Conservation (phyloP, 2,329 filamentous ascomycete genomes). For the Pseudodiploospora longispora region DNA sequence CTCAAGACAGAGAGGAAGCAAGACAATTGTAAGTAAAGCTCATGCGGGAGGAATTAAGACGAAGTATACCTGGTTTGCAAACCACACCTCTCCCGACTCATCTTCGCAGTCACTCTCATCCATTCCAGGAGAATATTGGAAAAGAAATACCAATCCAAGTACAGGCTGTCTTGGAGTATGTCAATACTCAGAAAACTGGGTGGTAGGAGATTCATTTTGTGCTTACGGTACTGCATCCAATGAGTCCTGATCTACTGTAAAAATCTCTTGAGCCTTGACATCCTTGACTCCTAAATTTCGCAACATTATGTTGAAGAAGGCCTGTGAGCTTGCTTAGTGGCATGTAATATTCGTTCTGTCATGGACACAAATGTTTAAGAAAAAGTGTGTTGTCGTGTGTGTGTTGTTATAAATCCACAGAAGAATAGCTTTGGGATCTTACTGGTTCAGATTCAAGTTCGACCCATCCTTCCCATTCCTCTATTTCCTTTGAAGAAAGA, state of each 20-base stretch:
- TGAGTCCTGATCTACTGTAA: slow-evolving; percentile 60
- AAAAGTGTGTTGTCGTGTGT: too few relatives aligned
- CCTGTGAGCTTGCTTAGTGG: slow-evolving; percentile 35
- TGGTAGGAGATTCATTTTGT: not conserved
- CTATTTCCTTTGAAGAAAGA: slow-evolving; percentile 42
- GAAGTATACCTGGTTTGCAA: slow-evolving; percentile 70
- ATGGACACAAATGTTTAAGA: too few relatives aligned
- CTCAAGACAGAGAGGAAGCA: slow-evolving; percentile 6
- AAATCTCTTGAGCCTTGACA: slow-evolving; percentile 68
- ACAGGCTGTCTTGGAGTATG: slow-evolving; percentile 53
- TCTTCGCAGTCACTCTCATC: slow-evolving; percentile 47
- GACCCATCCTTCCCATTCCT: slow-evolving; percentile 63
- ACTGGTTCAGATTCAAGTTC: slow-evolving; percentile 89
- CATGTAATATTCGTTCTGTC: not conserved
- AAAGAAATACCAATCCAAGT: slow-evolving; percentile 84
- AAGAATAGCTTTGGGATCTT: slow-evolving; percentile 20
- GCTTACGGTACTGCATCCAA: slow-evolving; percentile 55
- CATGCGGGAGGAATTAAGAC: not conserved
- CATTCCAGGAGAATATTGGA: slow-evolving; percentile 55
- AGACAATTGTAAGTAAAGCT: not conserved
- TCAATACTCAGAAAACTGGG: not conserved
- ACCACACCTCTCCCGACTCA: slow-evolving; percentile 60
- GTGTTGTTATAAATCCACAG: too few relatives aligned
- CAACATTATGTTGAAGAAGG: slow-evolving; percentile 80
- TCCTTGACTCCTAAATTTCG: slow-evolving; percentile 67